These are phyloP conservation scores for Sarcodon aspratus DNA, from an alignment of 768 basidiomycete species.

Conservation along the genomic window DNA sequence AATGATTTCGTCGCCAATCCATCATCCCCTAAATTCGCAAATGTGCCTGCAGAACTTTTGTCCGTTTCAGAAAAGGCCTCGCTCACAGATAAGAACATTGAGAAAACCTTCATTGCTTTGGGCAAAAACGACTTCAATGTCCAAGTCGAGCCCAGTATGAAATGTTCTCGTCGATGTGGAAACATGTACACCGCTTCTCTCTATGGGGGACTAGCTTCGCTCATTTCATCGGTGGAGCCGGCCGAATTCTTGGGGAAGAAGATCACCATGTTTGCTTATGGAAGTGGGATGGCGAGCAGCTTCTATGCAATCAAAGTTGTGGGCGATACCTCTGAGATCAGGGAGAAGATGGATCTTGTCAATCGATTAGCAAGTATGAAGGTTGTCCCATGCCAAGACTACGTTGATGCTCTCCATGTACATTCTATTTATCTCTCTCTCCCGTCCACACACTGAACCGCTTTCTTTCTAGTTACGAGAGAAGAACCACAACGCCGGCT, in stretches of 20 bases:
- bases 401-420: slow-evolving; percentile 73
- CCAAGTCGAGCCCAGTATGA: slow-evolving; percentile 75
- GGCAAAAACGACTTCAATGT: slow-evolving; percentile 66
- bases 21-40: slow-evolving; percentile 51
- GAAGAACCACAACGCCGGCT: slow-evolving; percentile 86
- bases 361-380: slow-evolving; percentile 75
- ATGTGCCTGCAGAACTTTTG: slow-evolving; percentile 66
- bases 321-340: slow-evolving; percentile 79
- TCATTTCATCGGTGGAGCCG: slow-evolving; percentile 66
- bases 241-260: slow-evolving; percentile 69
- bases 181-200: slow-evolving; percentile 99
- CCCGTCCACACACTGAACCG: slow-evolving; percentile 1
- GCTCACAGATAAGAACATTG: slow-evolving; percentile 87
- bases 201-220: slow-evolving; percentile 86
- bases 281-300: slow-evolving; percentile 87
- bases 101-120: slow-evolving; percentile 84
- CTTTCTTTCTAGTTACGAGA: slow-evolving; percentile 73
- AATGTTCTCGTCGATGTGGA: slow-evolving; percentile 81
- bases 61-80: slow-evolving; percentile 57
- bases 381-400: slow-evolving; percentile 87
- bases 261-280: slow-evolving; percentile 92
- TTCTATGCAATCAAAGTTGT: slow-evolving; percentile 86
- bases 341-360: slow-evolving; percentile 70
- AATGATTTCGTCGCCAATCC: slow-evolving; percentile 88
- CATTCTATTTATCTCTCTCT: slow-evolving; percentile 15